Evolutionary conservation across 2,329 filamentous ascomycete genomes (phyloP).

Genomic region (Coniochaeta sp.): DNA sequence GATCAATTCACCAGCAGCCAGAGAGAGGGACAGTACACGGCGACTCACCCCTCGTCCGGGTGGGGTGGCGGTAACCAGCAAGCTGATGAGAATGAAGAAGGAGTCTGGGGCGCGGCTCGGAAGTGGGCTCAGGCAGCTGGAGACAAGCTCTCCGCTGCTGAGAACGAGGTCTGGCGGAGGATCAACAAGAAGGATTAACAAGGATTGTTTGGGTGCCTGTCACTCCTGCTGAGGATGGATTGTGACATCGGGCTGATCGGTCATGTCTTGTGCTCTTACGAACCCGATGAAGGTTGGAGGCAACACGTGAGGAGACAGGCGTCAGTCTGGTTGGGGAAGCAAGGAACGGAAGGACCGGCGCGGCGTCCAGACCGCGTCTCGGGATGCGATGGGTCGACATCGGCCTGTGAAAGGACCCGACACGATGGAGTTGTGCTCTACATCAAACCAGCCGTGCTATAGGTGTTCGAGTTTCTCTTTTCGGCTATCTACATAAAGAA

Average conservation of each 20-base stretch:
- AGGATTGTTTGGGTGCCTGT: background rate
- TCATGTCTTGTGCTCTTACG: no score
- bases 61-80: background rate
- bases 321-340: background rate
- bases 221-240: background rate
- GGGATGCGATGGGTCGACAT: background rate
- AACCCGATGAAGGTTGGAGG: background rate
- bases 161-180: slow-evolving; percentile 55
- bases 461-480: slow-evolving; percentile 6
- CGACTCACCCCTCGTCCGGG: slow-evolving; percentile 3
- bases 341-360: background rate
- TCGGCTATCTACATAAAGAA: background rate
- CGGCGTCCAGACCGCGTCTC: slow-evolving; percentile 9
- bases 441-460: slow-evolving; percentile 15
- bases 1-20: slow-evolving; percentile 43
- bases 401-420: background rate
- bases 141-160: slow-evolving; percentile 48
- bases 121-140: slow-evolving; percentile 51
- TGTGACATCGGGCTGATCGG: no score
- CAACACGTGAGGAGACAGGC: background rate
- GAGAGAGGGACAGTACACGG: slow-evolving; percentile 28
- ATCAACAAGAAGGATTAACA: slow-evolving; percentile 51
- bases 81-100: slow-evolving; percentile 25
- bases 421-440: slow-evolving; percentile 10
- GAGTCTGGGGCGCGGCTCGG: slow-evolving; percentile 48